phyloP scores from a whole-genome alignment of 2,329 filamentous ascomycete genomes.

The Trichoderma sp. region DNA sequence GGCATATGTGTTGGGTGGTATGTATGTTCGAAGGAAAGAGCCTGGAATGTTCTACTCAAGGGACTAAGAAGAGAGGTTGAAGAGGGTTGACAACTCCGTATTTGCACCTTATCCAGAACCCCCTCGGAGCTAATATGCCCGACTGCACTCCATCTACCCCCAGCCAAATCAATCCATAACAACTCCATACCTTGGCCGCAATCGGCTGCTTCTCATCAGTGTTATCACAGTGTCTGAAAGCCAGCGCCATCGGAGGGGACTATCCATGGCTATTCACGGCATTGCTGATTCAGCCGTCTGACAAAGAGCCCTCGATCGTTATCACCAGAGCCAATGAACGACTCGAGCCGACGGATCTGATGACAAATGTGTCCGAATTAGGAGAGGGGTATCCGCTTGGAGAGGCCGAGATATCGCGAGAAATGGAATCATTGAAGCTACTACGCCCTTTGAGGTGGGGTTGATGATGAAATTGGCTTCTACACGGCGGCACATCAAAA shows the following conservation, averaged over 20 bases:
- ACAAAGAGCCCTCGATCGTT: not conserved
- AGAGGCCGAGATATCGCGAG: not conserved
- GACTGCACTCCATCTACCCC: not conserved
- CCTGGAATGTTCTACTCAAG: not conserved
- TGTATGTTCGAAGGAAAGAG: not conserved
- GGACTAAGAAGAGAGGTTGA: not conserved
- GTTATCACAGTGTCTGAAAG: not conserved
- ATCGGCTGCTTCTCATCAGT: slow-evolving; percentile 1
- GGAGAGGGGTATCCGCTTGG: not conserved
- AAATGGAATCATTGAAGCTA: slow-evolving; percentile 13
- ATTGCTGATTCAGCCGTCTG: slow-evolving; percentile 26
- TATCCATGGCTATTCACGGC: not conserved
- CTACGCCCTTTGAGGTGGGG: slow-evolving; percentile 10
- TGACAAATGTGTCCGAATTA: not conserved
- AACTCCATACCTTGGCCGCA: not conserved
- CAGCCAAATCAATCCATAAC: too few species aligned
- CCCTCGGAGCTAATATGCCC: slow-evolving; percentile 5
- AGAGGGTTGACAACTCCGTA: not conserved
- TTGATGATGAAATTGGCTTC: not conserved
- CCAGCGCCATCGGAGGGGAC: not conserved
- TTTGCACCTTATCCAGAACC: not conserved
- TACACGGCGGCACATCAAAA: not conserved
- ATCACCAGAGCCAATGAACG: not conserved
- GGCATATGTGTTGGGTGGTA: too few species aligned
- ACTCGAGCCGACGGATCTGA: not conserved